Evolutionary conservation across 805 yeast genomes (phyloP), one percentile per base, ranked within the genome.

Genomic region (Candida pini): DNA sequence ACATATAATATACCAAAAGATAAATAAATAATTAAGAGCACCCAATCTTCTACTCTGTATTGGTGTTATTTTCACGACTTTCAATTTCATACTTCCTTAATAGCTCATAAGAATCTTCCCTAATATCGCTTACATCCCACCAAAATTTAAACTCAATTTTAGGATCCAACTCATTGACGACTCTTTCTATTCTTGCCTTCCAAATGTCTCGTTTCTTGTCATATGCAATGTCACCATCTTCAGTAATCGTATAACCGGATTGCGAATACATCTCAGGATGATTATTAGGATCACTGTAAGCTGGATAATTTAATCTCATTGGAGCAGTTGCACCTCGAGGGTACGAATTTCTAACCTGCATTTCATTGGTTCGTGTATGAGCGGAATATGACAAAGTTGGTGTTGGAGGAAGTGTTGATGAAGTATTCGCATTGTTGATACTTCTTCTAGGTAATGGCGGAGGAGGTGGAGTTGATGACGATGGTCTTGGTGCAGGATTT

Each of bases 161-260:
- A 2, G 49, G 48, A 1, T 76, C 75, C 15, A 73, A 53, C 36
- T 52, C 56, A 30, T 56, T 48, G 8, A 63, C 52, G 9, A 76
- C 70, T 4, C 57, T 52, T n/a, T 56, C 42, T 2, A 76, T 62
- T 28, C 86, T 63, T 21, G 60, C 59, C 35, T 66, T 68, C 89
- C 89, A 81, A 14, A 62, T 45, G 15, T 73, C 78, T 17, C 68
- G 67, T 29, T 63, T 69, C 38, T 68, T 73, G 43, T 77, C 84
- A 12, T 61, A 51, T 15, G 32, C 35, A 42, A 51, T 25, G 10
- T 43, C 42, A 6, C 43, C 40, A 10, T 26, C 41, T 9, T 21
- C 33, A 17, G 17, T 26, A 12, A 22, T 22, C 25, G n/a, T 13
- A 7, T 22, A 22, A 5, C 25, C 25, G 8, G 10, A 12, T 12